Evolutionary conservation across 805 yeast species (phyloP).

Genomic region (Torulaspora quercuum): DNA sequence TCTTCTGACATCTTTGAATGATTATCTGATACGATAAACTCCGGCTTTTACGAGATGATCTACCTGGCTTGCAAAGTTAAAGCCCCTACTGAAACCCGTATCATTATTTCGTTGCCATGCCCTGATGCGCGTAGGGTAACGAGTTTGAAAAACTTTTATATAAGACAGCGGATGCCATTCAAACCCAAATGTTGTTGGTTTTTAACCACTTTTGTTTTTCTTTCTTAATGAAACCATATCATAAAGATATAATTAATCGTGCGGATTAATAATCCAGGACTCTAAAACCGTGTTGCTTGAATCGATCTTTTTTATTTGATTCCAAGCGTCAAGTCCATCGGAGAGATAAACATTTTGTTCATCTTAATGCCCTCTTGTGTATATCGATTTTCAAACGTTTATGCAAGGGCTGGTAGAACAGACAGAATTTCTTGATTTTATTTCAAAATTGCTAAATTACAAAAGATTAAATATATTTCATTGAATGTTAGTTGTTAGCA

Average conservation of each 20-base stretch:
- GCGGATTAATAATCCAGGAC: conserved; percentile 69
- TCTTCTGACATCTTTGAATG: conserved; percentile 21
- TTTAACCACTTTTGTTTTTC: background rate
- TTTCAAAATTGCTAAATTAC: background rate
- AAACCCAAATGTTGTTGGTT: no score
- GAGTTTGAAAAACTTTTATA: no score
- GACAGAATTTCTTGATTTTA: conserved; percentile 38
- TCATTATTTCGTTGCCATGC: no score
- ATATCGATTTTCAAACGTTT: conserved; percentile 15
- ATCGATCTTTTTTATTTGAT: conserved; percentile 37
- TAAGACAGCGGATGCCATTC: no score
- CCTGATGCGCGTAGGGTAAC: no score
- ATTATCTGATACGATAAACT: background rate
- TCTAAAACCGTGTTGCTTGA: conserved; percentile 70
- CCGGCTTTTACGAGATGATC: no score
- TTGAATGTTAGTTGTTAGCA: background rate
- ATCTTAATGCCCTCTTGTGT: conserved; percentile 65
- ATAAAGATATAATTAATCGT: conserved; percentile 45
- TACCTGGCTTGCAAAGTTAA: no score
- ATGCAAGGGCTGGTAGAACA: conserved; percentile 68
- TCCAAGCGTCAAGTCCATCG: conserved; percentile 67
- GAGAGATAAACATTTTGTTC: conserved; percentile 58
- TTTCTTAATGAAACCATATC: conserved; percentile 21
- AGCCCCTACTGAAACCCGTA: no score
- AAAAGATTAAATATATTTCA: background rate